Evolutionary conservation across 139 green algal species (phyloP).

Genomic region (Deuterostichococcus epilithicus): DNA sequence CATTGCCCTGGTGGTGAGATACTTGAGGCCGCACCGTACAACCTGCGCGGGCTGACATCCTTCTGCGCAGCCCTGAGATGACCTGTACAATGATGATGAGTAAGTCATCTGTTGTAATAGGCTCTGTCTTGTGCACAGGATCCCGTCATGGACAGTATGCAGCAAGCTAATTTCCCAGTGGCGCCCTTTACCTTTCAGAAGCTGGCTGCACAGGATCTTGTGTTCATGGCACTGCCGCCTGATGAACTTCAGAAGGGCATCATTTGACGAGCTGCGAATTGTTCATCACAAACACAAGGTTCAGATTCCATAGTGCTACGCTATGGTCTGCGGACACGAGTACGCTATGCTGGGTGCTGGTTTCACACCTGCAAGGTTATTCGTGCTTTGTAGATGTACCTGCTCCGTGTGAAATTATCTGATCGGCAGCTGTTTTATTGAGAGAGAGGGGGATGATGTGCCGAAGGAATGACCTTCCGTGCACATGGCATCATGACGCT

Average conservation of each 20-base stretch:
- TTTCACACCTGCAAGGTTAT: no score
- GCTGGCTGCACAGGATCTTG: neutral
- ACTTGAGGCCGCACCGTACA: neutral
- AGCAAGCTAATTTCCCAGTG: constrained; percentile 10
- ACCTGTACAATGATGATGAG: neutral
- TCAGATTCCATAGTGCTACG: no score
- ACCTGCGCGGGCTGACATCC: neutral
- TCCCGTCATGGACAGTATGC: neutral
- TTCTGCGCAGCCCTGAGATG: neutral
- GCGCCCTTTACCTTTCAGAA: neutral
- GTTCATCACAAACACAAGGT: no score
- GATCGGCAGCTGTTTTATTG: no score
- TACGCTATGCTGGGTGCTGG: no score
- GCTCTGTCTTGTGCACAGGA: constrained; percentile 1
- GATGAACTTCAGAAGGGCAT: neutral
- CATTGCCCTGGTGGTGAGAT: constrained; percentile 10
- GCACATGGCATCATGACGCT: no score
- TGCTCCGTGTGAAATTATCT: no score
- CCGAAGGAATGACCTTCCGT: no score
- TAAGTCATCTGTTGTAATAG: neutral
- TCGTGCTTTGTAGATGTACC: no score
- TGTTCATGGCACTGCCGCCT: neutral
- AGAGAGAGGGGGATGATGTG: no score
- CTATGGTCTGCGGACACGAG: no score
- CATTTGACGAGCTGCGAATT: no score